Percentiles rank a stretch among this genome's conserved stretches.
These are phyloP conservation scores for Wickerhamia fluorescens DNA, from an alignment of 805 yeast genomes.

Conservation along the genomic window DNA sequence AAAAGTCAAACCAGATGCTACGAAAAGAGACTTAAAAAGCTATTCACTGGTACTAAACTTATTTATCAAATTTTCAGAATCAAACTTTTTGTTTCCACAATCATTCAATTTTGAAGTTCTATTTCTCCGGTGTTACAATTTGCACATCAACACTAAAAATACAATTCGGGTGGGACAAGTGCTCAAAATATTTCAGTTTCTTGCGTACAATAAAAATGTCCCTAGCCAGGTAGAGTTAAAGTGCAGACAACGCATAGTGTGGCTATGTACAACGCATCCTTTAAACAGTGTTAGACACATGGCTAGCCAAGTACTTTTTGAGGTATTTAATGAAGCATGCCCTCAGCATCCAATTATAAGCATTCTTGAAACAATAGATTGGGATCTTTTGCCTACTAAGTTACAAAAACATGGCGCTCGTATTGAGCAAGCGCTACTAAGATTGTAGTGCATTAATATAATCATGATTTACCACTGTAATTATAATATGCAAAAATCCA, in stretches of 20 bases:
- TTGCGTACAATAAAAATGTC: slow-evolving; percentile 13
- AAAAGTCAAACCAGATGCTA: slow-evolving; percentile 5
- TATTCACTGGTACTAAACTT: slow-evolving; percentile 18
- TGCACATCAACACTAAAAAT: slow-evolving; percentile 45
- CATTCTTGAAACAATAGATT: too few relatives aligned
- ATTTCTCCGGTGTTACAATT: slow-evolving; percentile 45
- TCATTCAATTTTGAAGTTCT: slow-evolving; percentile 25
- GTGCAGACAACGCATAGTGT: slow-evolving; percentile 13
- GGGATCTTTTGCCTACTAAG: too few relatives aligned
- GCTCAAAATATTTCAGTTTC: slow-evolving; percentile 36
- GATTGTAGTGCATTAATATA: too few relatives aligned
- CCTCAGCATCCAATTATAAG: too few relatives aligned
- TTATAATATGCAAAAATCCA: too few relatives aligned
- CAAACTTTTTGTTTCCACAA: slow-evolving; percentile 24
- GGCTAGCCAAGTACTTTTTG: slow-evolving; percentile 39
- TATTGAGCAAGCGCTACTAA: too few relatives aligned
- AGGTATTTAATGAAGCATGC: slow-evolving; percentile 21
- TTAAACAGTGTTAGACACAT: too few relatives aligned
- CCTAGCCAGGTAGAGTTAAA: slow-evolving; percentile 6
- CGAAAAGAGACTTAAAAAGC: slow-evolving; percentile 15
- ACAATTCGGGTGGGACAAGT: slow-evolving; percentile 30
- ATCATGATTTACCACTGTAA: too few relatives aligned
- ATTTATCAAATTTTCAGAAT: slow-evolving; percentile 35
- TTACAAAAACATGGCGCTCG: too few relatives aligned
- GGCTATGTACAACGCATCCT: too few relatives aligned